Percentiles rank a stretch among this genome's conserved stretches.
phyloP scores from a whole-genome alignment of 73 alveolate species.

The Paramecium sexaurelia region DNA sequence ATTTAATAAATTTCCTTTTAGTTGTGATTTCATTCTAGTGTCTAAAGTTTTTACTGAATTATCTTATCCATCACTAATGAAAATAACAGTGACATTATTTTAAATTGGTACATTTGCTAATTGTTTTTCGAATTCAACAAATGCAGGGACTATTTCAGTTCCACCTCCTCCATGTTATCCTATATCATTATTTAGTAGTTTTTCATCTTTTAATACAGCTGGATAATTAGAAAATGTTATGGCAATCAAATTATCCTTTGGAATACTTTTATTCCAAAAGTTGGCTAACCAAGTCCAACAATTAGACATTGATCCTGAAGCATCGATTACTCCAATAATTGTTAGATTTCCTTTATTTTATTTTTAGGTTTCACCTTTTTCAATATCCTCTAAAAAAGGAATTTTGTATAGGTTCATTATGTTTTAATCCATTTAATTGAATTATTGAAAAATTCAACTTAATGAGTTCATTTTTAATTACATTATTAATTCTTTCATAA shows the following conservation, averaged over 20 bases:
- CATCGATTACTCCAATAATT: slow-evolving; percentile 66
- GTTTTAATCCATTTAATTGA: neutral
- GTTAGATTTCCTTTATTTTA: neutral
- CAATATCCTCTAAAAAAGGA: neutral
- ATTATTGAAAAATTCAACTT: too few species aligned
- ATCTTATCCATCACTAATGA: slow-evolving; percentile 64
- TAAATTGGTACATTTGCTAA: neutral
- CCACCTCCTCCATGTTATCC: slow-evolving; percentile 57
- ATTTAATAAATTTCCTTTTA: neutral
- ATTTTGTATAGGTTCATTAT: neutral
- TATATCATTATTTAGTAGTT: neutral
- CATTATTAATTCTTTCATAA: too few species aligned
- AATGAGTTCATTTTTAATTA: too few species aligned
- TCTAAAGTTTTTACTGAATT: slow-evolving; percentile 1
- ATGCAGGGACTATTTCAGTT: slow-evolving; percentile 62
- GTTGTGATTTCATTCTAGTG: neutral
- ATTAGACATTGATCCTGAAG: slow-evolving; percentile 64
- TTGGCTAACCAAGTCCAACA: slow-evolving; percentile 62
- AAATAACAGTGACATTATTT: slow-evolving; percentile 31
- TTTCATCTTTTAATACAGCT: neutral
- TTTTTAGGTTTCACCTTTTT: neutral
- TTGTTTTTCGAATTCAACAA: slow-evolving; percentile 11
- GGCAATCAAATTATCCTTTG: slow-evolving; percentile 48
- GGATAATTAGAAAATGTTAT: slow-evolving; percentile 22
- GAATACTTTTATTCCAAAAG: slow-evolving; percentile 60